phyloP scores from a whole-genome alignment of 371 early-diverging fungal species.

The Lichtheimia ornata region DNA sequence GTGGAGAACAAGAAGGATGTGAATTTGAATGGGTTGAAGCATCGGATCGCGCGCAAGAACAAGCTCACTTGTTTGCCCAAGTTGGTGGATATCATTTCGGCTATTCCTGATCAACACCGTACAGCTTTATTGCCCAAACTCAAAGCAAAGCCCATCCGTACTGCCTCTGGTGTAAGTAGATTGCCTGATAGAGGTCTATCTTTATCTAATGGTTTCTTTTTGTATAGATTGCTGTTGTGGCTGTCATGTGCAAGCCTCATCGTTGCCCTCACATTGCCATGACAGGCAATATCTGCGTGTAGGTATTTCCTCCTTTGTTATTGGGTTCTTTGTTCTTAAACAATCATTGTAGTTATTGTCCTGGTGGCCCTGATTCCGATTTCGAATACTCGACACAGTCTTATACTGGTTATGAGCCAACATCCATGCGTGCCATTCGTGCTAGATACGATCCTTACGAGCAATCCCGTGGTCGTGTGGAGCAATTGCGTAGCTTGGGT shows the following conservation, averaged over 20 bases:
- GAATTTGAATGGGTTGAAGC: constrained; percentile 88
- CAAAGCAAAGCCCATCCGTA: constrained; percentile 98
- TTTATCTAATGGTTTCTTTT: constrained; percentile 2
- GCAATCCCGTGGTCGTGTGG: constrained; percentile 95
- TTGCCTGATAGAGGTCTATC: not conserved
- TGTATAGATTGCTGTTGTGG: constrained; percentile 95
- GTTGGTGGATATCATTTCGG: constrained; percentile 98
- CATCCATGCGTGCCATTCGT: constrained; percentile 99
- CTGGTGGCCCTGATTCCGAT: constrained; percentile 99
- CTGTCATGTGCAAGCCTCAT: constrained; percentile 99
- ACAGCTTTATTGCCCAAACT: constrained; percentile 84
- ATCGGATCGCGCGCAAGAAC: constrained; percentile 74
- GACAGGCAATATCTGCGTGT: constrained; percentile 99
- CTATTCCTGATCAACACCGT: constrained; percentile 96
- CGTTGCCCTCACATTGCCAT: constrained; percentile 99
- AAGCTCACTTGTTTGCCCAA: constrained; percentile 89
- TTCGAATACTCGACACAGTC: constrained; percentile 99
- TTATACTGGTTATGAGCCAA: constrained; percentile 99
- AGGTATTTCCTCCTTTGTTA: constrained; percentile 22
- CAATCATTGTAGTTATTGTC: constrained; percentile 81
- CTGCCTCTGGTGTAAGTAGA: constrained; percentile 93
- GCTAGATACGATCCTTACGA: constrained; percentile 99
- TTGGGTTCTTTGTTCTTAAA: not conserved
- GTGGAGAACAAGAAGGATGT: constrained; percentile 72
- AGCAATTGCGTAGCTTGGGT: constrained; percentile 95